Evolutionary conservation across 1,284 basidiomycete genomes (phyloP).

Genomic region (Fomitopsis betulina): DNA sequence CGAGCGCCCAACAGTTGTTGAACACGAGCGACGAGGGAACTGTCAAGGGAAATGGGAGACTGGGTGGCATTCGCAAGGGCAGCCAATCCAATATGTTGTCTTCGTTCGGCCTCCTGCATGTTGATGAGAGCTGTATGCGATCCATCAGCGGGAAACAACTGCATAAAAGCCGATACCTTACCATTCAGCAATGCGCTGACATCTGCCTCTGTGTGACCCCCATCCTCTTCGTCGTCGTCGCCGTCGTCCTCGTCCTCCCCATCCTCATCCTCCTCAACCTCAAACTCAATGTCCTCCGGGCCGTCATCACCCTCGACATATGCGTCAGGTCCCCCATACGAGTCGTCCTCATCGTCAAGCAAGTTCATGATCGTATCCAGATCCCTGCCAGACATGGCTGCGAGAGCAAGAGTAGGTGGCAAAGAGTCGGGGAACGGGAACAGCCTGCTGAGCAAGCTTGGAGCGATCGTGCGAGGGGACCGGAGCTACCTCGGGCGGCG

Average conservation of each 20-base stretch:
- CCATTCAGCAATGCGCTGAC: background rate
- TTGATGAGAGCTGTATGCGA: background rate
- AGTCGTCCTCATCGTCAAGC: constrained; percentile 17
- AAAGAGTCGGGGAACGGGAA: background rate
- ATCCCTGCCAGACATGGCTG: background rate
- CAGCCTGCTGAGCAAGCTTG: background rate
- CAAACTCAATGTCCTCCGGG: constrained; percentile 11
- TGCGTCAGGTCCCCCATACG: constrained; percentile 23
- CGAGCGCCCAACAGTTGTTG: background rate
- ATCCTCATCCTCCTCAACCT: constrained; percentile 10
- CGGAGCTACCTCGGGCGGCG: background rate
- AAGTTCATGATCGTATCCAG: constrained; percentile 22
- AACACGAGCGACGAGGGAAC: background rate
- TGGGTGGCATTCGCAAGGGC: background rate
- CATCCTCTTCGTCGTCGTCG: constrained; percentile 4
- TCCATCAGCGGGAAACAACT: background rate
- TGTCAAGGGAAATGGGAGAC: background rate
- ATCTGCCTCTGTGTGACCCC: constrained; percentile 8
- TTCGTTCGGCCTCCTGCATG: background rate
- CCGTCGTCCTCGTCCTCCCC: constrained; percentile 3
- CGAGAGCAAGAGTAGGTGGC: background rate
- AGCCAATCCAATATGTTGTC: background rate
- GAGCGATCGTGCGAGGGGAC: constrained; percentile 1
- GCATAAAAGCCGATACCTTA: background rate
- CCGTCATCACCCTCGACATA: constrained; percentile 14